These are phyloP conservation scores for Phyllostachys edulis DNA, from an alignment of 176 grass and related monocot species.

Conservation along the genomic window DNA sequence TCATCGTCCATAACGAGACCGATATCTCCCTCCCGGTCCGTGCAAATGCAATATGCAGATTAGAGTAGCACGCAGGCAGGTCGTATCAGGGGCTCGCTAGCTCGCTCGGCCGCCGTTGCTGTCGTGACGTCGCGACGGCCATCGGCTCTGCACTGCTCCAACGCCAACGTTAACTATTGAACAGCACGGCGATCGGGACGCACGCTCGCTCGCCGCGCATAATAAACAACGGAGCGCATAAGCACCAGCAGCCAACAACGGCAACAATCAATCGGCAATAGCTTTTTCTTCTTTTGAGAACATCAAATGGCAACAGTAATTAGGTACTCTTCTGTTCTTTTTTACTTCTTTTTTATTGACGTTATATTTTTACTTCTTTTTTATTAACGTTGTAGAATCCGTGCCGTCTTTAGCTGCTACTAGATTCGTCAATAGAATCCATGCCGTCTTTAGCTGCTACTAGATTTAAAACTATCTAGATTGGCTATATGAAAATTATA, in stretches of 20 bases:
- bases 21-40: too few relatives aligned
- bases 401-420: too few relatives aligned
- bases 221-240: neutral
- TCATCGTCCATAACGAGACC: too few relatives aligned
- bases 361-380: too few relatives aligned
- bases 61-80: neutral
- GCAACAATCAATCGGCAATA: neutral
- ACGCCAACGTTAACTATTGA: neutral
- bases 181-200: neutral
- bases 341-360: too few relatives aligned
- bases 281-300: neutral
- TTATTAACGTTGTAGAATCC: too few relatives aligned
- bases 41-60: neutral
- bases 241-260: neutral
- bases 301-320: neutral
- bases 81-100: neutral
- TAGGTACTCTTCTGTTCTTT: neutral
- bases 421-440: too few relatives aligned
- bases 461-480: too few relatives aligned
- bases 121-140: neutral
- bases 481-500: too few relatives aligned
- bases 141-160: neutral
- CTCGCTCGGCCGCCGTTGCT: neutral
- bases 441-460: too few relatives aligned
- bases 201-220: neutral